A percentile compares a stretch with the other conserved stretches of the same genome.
phyloP scores from a whole-genome alignment of 2,329 filamentous ascomycete genomes.

The Orbilia quercus region DNA sequence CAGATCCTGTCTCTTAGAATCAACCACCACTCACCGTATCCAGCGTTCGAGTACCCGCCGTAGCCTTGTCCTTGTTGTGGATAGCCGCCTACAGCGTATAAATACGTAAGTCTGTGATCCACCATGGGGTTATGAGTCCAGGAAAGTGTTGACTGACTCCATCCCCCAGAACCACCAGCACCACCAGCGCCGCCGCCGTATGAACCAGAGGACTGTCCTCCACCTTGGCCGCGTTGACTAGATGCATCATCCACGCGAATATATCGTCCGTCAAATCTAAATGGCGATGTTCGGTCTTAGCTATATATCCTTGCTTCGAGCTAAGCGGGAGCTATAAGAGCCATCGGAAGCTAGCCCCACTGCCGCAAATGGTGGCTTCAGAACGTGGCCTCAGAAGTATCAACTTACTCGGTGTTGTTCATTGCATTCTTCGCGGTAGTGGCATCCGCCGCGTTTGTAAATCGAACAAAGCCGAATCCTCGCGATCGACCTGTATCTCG shows the following conservation, averaged over 20 bases:
- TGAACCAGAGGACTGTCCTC: constrained; percentile 26
- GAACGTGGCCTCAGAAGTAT: constrained; percentile 17
- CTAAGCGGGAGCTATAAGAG: constrained; percentile 53
- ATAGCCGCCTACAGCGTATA: constrained; percentile 39
- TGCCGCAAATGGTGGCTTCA: constrained; percentile 33
- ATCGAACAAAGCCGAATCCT: constrained; percentile 96
- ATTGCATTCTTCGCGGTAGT: constrained; percentile 75
- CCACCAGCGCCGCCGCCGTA: constrained; percentile 28
- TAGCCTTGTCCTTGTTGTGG: constrained; percentile 24
- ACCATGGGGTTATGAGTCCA: constrained; percentile 43
- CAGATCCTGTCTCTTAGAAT: constrained; percentile 20
- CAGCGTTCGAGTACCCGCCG: constrained; percentile 20
- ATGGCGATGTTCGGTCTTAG: constrained; percentile 57
- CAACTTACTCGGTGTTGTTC: constrained; percentile 87
- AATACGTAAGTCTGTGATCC: constrained; percentile 56
- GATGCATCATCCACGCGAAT: constrained; percentile 75
- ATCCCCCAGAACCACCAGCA: constrained; percentile 35
- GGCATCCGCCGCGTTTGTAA: constrained; percentile 78
- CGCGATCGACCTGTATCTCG: constrained; percentile 95
- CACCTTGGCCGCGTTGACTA: constrained; percentile 65
- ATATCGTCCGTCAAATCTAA: constrained; percentile 88
- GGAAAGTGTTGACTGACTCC: constrained; percentile 56
- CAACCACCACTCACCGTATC: constrained; percentile 38
- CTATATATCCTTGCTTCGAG: constrained; percentile 41
- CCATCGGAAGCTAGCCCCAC: constrained; percentile 56